Base-by-base conservation (phyloP, 495 filamentous ascomycete species). In the Aspergillus steynii region DNA sequence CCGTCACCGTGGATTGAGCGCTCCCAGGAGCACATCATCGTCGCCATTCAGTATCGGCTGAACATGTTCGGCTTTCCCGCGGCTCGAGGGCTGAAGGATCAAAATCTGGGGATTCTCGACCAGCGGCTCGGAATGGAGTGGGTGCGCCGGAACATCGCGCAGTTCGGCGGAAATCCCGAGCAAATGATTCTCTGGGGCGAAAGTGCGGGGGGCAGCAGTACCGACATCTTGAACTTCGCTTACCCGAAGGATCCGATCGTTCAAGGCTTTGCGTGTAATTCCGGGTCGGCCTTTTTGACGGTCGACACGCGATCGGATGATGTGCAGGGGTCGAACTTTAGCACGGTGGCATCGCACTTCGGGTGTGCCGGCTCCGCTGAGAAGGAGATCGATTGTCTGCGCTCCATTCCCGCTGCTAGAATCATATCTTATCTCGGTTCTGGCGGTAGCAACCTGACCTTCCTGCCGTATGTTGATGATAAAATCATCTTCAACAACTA, bases 131-230 rank as follows among this genome's bases (percentile, higher is more conserved):
- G 80, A 6, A 71, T 86, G 5, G 73, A 83, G 68, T 86, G 82
- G 77, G 77, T 83, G 28, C 71, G 76, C 27, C 72, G 77, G 52
- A 81, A 81, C 55, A 81, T 81, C 65, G 67, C 61, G 1, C 58
- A 74, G 8, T 89, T 90, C 52, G 87, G 86, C 50, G 87, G 86
- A 29, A 84, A 90, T 65, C 80, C 74, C 20, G 32, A 58, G 48
- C 65, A 68, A 25, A 74, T 82, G 10, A 81, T 77, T 9, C 70
- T 80, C 48, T 77, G 71, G 72, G 78, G 79, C 12, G 69, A 80
- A 51, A 66, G 63, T 29, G 69, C 68, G 4, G 72, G 71, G 27
- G 63, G 63, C 20, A 52, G 34, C 10, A 51, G 46, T 48, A 37
- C 79, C 5, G 82, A 82, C 56, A 80, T 73, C 69, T 82, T 77